Evolutionary conservation across 2,329 filamentous ascomycete species (phyloP).

Genomic region (Trichophyton rubrum): DNA sequence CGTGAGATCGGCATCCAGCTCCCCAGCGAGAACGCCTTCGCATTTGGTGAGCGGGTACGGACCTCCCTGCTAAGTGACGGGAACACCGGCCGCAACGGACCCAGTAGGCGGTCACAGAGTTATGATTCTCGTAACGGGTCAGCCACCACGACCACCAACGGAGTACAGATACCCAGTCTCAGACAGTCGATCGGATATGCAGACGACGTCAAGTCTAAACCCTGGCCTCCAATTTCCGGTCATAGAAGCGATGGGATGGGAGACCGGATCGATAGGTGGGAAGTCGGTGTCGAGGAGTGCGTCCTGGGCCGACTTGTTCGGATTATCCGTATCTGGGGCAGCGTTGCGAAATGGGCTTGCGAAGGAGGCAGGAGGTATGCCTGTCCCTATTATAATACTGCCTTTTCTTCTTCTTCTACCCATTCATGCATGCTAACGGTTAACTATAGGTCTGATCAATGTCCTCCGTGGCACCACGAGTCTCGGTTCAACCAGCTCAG

Average conservation of each 20-base stretch:
- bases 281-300: conserved; percentile 41
- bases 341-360: conserved; percentile 44
- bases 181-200: conserved; percentile 29
- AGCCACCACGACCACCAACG: neutral
- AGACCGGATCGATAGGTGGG: conserved; percentile 39
- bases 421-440: conserved; percentile 1
- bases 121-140: conserved; percentile 26
- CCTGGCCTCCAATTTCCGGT: conserved; percentile 28
- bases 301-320: conserved; percentile 44
- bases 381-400: neutral
- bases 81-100: conserved; percentile 9
- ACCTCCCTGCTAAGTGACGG: conserved; percentile 39
- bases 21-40: conserved; percentile 44
- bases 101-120: conserved; percentile 25
- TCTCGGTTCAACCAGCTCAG: conserved; percentile 39
- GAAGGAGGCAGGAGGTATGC: conserved; percentile 40
- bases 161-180: conserved; percentile 30
- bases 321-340: conserved; percentile 44
- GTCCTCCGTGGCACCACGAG: conserved; percentile 42
- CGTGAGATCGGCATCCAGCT: conserved; percentile 43
- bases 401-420: neutral
- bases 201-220: conserved; percentile 26
- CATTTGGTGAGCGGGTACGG: conserved; percentile 42
- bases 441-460: conserved; percentile 32
- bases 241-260: conserved; percentile 29